Percentiles rank a stretch among this genome's conserved stretches.
phyloP scores from a whole-genome alignment of 495 filamentous ascomycete species.

The Xylaria acuta region DNA sequence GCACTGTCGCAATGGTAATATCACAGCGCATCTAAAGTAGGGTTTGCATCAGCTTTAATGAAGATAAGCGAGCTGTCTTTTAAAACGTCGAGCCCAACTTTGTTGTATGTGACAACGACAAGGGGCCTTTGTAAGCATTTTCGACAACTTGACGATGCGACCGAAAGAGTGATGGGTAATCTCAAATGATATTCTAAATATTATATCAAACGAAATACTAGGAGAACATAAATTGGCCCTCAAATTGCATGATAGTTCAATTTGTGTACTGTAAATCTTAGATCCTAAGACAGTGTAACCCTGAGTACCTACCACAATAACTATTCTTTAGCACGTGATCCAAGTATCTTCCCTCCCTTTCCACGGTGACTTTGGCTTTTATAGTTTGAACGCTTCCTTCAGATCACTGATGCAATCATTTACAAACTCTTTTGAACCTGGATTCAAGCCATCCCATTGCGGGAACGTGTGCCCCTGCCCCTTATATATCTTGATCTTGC shows the following conservation, averaged over 20 bases:
- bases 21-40: neutral
- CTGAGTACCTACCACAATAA: neutral
- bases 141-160: no score
- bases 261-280: neutral
- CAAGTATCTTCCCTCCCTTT: neutral
- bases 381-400: constrained; percentile 37
- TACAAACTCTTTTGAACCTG: constrained; percentile 42
- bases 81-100: neutral
- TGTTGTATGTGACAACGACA: neutral
- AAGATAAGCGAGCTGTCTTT: neutral
- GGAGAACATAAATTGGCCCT: neutral
- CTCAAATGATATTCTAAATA: neutral
- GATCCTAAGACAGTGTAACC: neutral
- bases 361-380: neutral
- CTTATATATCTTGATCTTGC: constrained; percentile 45
- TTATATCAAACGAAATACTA: neutral
- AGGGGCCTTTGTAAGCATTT: neutral
- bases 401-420: constrained; percentile 41
- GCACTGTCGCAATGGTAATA: neutral
- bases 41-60: neutral
- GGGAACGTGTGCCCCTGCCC: constrained; percentile 47
- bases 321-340: neutral
- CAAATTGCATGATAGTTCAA: neutral
- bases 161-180: neutral
- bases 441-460: constrained; percentile 45